A percentile compares a stretch with the other conserved stretches of the same genome.
These are phyloP conservation scores for Gymnopilus dilepis DNA, from an alignment of 768 basidiomycete species.

Conservation along the genomic window DNA sequence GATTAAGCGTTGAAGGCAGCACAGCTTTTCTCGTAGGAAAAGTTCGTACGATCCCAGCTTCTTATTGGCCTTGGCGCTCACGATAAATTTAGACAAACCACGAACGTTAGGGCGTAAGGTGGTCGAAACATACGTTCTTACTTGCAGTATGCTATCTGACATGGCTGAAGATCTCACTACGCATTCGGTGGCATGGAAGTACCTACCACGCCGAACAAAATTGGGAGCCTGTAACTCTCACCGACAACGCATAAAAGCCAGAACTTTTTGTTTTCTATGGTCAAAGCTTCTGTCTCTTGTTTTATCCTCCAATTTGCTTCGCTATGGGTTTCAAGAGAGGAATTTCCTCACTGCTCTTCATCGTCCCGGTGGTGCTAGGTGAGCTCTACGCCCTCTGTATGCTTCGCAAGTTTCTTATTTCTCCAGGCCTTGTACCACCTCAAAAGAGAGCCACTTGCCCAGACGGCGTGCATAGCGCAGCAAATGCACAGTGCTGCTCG, in stretches of 20 bases:
- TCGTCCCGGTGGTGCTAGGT: conserved; percentile 5
- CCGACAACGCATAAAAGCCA: not conserved
- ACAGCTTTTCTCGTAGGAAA: conserved; percentile 1
- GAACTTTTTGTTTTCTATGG: not conserved
- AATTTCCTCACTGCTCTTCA: not conserved
- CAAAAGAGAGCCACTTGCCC: conserved; percentile 33
- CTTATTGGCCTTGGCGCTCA: not conserved
- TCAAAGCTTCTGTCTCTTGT: not conserved
- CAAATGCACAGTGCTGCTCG: conserved; percentile 33
- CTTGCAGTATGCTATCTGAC: not conserved
- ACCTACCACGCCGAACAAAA: not conserved
- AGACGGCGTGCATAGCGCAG: conserved; percentile 32
- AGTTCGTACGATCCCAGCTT: not conserved
- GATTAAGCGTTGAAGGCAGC: conserved; percentile 1
- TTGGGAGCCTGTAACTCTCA: not conserved
- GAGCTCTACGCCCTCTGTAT: not conserved
- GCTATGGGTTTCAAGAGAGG: conserved; percentile 12
- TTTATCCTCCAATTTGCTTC: not conserved
- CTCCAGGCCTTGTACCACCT: conserved; percentile 6
- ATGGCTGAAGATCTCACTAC: not conserved
- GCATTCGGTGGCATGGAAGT: not conserved
- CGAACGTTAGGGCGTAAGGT: not conserved
- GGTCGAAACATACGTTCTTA: not conserved
- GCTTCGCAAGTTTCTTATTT: not conserved
- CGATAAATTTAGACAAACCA: not conserved